Evolutionary conservation across 148 eudicot genomes (phyloP), one percentile per base, ranked within the genome.

Genomic region (Persicaria maculosa): DNA sequence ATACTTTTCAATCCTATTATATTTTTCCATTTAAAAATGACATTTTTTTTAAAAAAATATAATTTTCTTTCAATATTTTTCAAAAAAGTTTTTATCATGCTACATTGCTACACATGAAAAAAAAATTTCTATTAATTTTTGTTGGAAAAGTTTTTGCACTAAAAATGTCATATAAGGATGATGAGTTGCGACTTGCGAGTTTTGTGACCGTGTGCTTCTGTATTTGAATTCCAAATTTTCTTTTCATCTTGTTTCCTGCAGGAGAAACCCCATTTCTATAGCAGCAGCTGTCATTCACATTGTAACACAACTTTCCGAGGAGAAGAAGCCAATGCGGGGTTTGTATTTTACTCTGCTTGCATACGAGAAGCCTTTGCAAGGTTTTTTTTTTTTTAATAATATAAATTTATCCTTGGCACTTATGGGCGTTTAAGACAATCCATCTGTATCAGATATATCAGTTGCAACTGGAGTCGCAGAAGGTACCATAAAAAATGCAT

Each of bases 201-300:
- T 62, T 40, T 22, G 67, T 25, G 67, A 22, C 67, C 10, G 6
- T 15, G 11, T 61, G 67, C 5, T 62, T 31, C 7, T 25, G 4
- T 62, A 15, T 62, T 45, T 65, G 70, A 40, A 17, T 14, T 65
- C 47, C 43, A 6, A 65, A 65, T 65, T 43, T 31, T 36, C 1
- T 7, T 17, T 36, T 59, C 25, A n/a, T 59, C 57, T 31, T 31
- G 40, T 25, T 69, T 53, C 9, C 50, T 54, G 7, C 77, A 78
- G 80, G 80, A 80, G 83, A 47, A 73, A 73, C 40, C 83, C 83
- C 7, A 74, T 77, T 9, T 77, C 83, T 6, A 47, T 80, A 4
- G 83, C 83, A 17, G 83, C 83, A 4, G 77, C 83, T 44, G 71
- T 78, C 3, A 78, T 78, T 44, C 67, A 74, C 61, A 74, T 80